Evolutionary conservation across 1,284 basidiomycete species (phyloP).

Genomic region (Papiliotrema terrestris): DNA sequence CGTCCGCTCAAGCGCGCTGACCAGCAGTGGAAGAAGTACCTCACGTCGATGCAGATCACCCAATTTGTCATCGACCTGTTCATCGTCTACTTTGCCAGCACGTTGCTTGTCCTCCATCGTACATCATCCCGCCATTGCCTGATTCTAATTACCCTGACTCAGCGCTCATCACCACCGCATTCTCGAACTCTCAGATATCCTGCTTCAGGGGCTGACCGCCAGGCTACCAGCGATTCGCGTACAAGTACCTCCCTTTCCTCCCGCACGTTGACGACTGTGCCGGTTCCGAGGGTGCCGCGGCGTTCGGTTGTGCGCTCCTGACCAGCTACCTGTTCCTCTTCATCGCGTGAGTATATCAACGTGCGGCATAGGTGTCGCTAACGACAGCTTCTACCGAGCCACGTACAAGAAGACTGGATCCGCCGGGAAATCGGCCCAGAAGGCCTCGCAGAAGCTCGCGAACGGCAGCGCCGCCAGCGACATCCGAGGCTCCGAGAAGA

Average conservation of each 20-base stretch:
- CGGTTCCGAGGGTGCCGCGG: conserved; percentile 80
- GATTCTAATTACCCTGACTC: no score
- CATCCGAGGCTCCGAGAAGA: conserved; percentile 5
- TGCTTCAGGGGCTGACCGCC: not conserved
- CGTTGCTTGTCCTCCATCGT: conserved; percentile 45
- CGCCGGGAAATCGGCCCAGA: conserved; percentile 27
- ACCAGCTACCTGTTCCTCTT: conserved; percentile 86
- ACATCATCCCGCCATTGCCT: no score
- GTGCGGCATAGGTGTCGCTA: not conserved
- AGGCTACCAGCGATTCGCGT: conserved; percentile 78
- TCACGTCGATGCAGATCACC: conserved; percentile 66
- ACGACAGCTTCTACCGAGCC: conserved; percentile 47
- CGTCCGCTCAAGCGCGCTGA: not conserved
- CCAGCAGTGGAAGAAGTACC: conserved; percentile 35
- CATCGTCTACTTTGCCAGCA: conserved; percentile 89
- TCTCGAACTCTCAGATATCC: no score
- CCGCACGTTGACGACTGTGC: conserved; percentile 78
- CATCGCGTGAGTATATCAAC: conserved; percentile 54
- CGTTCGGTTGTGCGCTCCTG: conserved; percentile 83
- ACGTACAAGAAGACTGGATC: conserved; percentile 48
- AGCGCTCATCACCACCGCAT: not conserved
- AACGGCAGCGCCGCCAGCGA: conserved; percentile 12
- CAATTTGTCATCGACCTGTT: conserved; percentile 90
- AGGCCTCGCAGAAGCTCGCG: conserved; percentile 20
- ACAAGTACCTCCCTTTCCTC: conserved; percentile 60